Evolutionary conservation across 208 protist genomes (phyloP), one percentile per base, ranked within the genome.

Genomic region (Wallacemonas sp.): DNA sequence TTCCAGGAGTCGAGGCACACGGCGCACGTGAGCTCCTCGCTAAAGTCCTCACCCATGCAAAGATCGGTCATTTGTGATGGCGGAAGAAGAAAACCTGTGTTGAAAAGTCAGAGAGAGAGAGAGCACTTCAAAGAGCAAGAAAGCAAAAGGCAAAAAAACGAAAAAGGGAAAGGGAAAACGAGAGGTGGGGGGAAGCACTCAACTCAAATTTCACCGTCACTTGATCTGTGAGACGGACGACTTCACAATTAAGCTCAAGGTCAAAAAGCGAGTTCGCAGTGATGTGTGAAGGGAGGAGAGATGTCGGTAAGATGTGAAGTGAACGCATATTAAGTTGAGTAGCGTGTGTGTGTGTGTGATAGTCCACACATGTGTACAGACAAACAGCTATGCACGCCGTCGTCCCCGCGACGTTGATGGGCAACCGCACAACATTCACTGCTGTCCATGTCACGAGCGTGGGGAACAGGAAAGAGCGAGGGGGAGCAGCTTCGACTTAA

Each of bases 1-100:
- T 84, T 86, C 87, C 83, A 90, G 36, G 81, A 83, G 68, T 93
- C 87, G 6, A 90, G 61, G 63, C 87, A 93, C 12, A 93, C 62
- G 5, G 78, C 77, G 46, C 87, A 93, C 23, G 71, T 75, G 44
- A 93, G 64, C 70, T 90, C 87, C 64, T 93, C 83, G 54, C 69
- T 78, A 48, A 82, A 93, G 49, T 81, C 68, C 12, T 85, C 66
- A 34, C 81, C 81, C 55, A 68, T 54, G 65, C 74, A 85, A 9
- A 72, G 14, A 26, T 62, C 60, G 1, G 64, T 52, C 65, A 87
- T 77, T 34, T 23, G 55, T 36, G 57, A 33, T 21, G 11, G 26
- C 32, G 38, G 38, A 63, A 49, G 36, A 48, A 9, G 2, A 5
- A 61, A 19, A 41, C 9, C 14, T 41, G 36, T 41, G 6, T 17